Evolutionary conservation across 139 green algal species (phyloP).

Genomic region (Tetradesmus obliquus): DNA sequence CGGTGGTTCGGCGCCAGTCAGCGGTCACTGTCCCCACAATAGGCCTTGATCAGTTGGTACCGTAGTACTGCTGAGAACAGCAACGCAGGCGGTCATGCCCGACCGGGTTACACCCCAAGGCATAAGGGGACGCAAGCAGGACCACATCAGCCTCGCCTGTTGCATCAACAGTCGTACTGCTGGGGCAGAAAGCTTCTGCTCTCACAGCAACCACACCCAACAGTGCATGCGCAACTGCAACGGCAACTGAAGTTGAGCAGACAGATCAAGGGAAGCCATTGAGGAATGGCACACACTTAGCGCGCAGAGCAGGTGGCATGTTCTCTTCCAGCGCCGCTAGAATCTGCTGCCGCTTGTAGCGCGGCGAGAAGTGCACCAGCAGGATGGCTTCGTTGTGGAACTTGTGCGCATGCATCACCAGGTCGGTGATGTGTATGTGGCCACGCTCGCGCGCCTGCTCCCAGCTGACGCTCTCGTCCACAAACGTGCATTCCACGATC

Average conservation of each 20-base stretch:
- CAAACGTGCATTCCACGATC: slow-evolving; percentile 75
- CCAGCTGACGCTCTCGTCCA: slow-evolving; percentile 39
- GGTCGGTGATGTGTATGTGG: slow-evolving; percentile 83
- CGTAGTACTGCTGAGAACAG: neutral
- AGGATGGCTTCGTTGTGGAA: slow-evolving; percentile 89
- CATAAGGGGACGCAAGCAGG: too few relatives aligned
- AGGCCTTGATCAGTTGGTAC: neutral
- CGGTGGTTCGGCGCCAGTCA: neutral
- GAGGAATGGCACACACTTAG: slow-evolving; percentile 73
- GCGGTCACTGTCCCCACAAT: neutral
- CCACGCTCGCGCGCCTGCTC: slow-evolving; percentile 61
- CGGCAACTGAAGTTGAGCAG: neutral
- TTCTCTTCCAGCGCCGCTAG: slow-evolving; percentile 59
- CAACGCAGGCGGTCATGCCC: neutral
- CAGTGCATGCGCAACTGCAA: too few relatives aligned
- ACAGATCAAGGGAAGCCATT: slow-evolving; percentile 60
- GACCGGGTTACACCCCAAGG: too few relatives aligned
- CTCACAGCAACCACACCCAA: too few relatives aligned
- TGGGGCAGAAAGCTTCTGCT: too few relatives aligned
- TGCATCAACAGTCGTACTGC: neutral
- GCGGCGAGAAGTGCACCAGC: slow-evolving; percentile 75
- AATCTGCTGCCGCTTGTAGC: slow-evolving; percentile 52
- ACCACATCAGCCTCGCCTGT: neutral
- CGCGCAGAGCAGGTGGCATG: slow-evolving; percentile 62
- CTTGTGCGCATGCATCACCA: slow-evolving; percentile 71